phyloP scores from a whole-genome alignment of 2,329 filamentous ascomycete species.

The Penicillium sp. region DNA sequence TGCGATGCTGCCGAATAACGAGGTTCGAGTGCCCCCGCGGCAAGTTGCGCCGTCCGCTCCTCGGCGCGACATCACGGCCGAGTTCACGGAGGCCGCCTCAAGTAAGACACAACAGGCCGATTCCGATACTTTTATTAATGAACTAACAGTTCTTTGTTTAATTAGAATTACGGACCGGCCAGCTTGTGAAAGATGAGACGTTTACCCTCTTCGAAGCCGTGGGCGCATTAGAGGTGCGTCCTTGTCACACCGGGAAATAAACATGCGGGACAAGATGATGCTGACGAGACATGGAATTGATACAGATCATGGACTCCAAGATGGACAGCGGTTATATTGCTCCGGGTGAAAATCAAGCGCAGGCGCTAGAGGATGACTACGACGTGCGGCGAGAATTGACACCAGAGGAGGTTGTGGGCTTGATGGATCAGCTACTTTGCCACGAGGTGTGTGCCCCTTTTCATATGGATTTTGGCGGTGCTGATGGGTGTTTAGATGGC shows the following conservation, averaged over 20 bases:
- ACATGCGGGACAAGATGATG: conserved; percentile 2
- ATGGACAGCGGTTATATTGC: conserved; percentile 93
- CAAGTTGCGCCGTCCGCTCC: conserved; percentile 38
- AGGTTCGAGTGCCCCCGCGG: conserved; percentile 33
- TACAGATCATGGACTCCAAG: conserved; percentile 95
- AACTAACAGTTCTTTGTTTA: conserved; percentile 4
- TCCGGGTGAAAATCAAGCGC: conserved; percentile 60
- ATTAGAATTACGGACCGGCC: conserved; percentile 71
- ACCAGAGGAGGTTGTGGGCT: conserved; percentile 80
- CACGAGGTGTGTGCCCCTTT: conserved; percentile 65
- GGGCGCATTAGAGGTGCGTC: conserved; percentile 63
- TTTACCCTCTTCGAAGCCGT: conserved; percentile 96
- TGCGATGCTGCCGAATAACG: conserved; percentile 37
- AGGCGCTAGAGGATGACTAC: conserved; percentile 77
- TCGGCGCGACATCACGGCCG: conserved; percentile 55
- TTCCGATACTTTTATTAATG: neutral
- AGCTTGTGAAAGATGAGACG: conserved; percentile 88
- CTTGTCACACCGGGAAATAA: conserved; percentile 7
- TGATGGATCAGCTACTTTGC: conserved; percentile 90
- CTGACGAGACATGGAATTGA: conserved; percentile 14
- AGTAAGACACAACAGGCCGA: conserved; percentile 36
- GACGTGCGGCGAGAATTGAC: conserved; percentile 67
- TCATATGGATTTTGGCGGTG: neutral
- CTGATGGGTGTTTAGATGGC: conserved; percentile 65
- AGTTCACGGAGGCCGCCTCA: conserved; percentile 54